Evolutionary conservation across 371 early-diverging fungal genomes (phyloP), one percentile per base, ranked within the genome.

Genomic region (Mortierella sp.): DNA sequence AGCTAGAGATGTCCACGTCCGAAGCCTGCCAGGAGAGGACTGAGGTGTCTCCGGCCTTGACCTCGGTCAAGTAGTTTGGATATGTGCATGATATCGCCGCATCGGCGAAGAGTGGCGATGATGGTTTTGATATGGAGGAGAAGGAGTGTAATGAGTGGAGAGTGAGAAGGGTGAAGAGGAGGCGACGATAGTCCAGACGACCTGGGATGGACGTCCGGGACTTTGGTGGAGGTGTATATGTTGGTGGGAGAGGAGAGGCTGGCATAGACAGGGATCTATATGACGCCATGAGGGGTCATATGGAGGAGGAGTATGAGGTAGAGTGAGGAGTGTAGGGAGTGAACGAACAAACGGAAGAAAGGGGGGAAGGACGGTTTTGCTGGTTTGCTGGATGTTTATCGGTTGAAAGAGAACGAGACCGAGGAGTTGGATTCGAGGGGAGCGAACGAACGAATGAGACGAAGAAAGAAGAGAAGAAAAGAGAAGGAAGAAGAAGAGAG

Each of bases 1-100:
- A 83, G 6, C 51, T 75, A 5, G 27, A 3, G 14, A 74, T 1
- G 16, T 83, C 83, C 16, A 18, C 32, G 11, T 16, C 0, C 0
- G 80, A 32, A 11, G 70, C 68, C 29, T 51, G 46, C 80, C 80
- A 83, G n/a, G 77, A 43, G 54, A 83, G 44, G 38, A 55, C 4
- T 0, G 75, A 21, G 38, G 6, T 58, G 54, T 83, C 48, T 21
- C 83, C 83, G 5, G 83, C 77, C 56, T 76, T 54, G 43, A 83
- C 83, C 18, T 49, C 27, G 32, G 83, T 77, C 14, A 74, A 38
- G 75, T 83, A 83, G 46, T 65, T 74, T 18, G 83, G 83, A n/a
- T 60, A 76, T 21, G 77, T 77, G 72, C 83, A 83, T 71, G 58
- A 77, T 14, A 29, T 35, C 35, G 35, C 32, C 14, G 83, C 83